Conservation (phyloP, 345 rosid species). For the Citrus inodora region DNA sequence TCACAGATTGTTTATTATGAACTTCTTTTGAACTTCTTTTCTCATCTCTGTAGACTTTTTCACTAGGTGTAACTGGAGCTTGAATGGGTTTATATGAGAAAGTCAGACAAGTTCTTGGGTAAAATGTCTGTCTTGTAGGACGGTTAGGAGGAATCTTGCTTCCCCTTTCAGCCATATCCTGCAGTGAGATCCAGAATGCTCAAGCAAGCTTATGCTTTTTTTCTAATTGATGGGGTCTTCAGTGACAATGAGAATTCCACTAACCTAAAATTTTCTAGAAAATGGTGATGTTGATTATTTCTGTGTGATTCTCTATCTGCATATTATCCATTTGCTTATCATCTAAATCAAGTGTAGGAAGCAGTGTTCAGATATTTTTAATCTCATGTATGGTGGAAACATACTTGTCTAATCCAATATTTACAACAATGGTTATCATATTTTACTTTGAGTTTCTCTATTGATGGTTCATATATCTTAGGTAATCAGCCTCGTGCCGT, state of each 20-base stretch:
- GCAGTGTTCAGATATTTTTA: neutral
- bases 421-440: neutral
- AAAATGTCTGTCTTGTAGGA: no score
- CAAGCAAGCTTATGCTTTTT: no score
- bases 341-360: neutral
- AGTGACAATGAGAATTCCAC: neutral
- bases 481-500: slow-evolving; percentile 77
- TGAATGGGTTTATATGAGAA: no score
- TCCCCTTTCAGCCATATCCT: no score
- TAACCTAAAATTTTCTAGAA: neutral
- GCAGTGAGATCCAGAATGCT: no score
- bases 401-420: neutral
- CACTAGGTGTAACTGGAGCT: no score
- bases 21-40: neutral
- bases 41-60: neutral
- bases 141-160: no score
- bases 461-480: slow-evolving; percentile 28
- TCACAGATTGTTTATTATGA: neutral
- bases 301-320: neutral
- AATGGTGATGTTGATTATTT: neutral
- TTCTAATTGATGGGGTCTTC: no score
- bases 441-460: slow-evolving; percentile 7
- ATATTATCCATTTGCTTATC: neutral
- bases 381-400: neutral
- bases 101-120: no score